Evolutionary conservation across 202 grass and related monocot species (phyloP), one percentile per base, ranked within the genome.

Genomic region (Setaria italica): DNA sequence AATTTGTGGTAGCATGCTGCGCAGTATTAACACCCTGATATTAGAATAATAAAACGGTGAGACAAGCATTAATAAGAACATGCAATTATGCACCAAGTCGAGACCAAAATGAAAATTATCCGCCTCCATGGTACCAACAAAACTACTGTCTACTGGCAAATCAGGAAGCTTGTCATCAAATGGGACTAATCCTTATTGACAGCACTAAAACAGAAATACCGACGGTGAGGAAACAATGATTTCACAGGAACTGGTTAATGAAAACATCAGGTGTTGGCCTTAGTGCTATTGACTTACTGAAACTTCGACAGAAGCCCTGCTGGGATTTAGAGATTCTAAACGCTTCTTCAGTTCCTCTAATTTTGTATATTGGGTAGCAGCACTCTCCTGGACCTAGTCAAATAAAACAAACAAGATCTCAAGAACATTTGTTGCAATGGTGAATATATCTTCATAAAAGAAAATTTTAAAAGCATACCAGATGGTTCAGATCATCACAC

Each of bases 281-380:
- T 41, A 41, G 39, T 41, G 39, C 39, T 41, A 41, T 86, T 21
- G 11, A 82, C 87, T 91, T 90, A 98, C 93, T 19, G 82, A 84
- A 58, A 48, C 86, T 83, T 91, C 90, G 41, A 82, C 80, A 73
- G 89, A 91, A 64, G 67, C 60, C 82, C 88, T 92, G 71, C 48
- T 82, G 29, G 91, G 96, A 84, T 95, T 95, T 37, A 98, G 79
- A 81, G 86, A 89, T 71, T 92, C 93, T 81, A 98, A 82, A 58
- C 93, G 88, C 67, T 86, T 94, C 70, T 94, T 98, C 90, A 95
- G 82, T 49, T 98, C 91, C 79, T 95, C 93, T 82, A 98, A 83
- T 86, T 91, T 98, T 70, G 90, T 72, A 88, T 72, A 92, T 83
- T 98, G 93, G 53, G 91, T 82, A 83, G 79, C 84, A 32, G 93